Base-by-base conservation (phyloP, 2,329 filamentous ascomycete genomes). In the Ophiostoma sp. region DNA sequence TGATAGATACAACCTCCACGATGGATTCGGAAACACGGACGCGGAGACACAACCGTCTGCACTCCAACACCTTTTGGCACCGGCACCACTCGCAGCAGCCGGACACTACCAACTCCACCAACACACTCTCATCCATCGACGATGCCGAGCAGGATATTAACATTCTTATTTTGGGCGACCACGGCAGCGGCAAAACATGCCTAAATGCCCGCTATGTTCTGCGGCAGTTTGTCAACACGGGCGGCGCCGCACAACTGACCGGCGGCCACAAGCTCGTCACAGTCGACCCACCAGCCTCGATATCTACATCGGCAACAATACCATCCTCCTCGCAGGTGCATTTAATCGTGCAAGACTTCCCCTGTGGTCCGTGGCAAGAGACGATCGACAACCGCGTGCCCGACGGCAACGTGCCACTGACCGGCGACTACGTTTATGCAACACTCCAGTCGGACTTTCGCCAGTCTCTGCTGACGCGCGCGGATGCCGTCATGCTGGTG, bases 401-500 rank as follows among this genome's bases (percentile, higher is more conserved):
- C 7, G 42, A 36, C 45, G 45, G 45, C 9, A 44, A 7, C 47
- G 38, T 66, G 45, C 45, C 36, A 8, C 4, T 44, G 41, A 58
- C 64, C 9, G 64, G 64, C 47, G 47, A 66, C 36, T 55, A 49
- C 38, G 41, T 66, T 36, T 66, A 55, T 12, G 64, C 64, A 12
- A 44, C 64, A 36, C 64, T 66, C 12, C 64, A 66, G 64, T 41
- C 64, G 1, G 64, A 66, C 47, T 58, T 41, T 27, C 64, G 64
- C 64, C 45, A 47, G 64, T 49, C 45, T 5, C 11, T 66, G 14
- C 16, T 66, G 45, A 36, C 27, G 16, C 64, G 64, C 36, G 64
- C 64, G 7, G 64, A 66, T 47, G 64, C 64, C 47, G 64, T 66
- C 47, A 58, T 66, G 64, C 64, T 66, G 7, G 64, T 66, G 64